Evolutionary conservation across 2,329 filamentous ascomycete species (phyloP).

Genomic region (Colletotrichum lupini): DNA sequence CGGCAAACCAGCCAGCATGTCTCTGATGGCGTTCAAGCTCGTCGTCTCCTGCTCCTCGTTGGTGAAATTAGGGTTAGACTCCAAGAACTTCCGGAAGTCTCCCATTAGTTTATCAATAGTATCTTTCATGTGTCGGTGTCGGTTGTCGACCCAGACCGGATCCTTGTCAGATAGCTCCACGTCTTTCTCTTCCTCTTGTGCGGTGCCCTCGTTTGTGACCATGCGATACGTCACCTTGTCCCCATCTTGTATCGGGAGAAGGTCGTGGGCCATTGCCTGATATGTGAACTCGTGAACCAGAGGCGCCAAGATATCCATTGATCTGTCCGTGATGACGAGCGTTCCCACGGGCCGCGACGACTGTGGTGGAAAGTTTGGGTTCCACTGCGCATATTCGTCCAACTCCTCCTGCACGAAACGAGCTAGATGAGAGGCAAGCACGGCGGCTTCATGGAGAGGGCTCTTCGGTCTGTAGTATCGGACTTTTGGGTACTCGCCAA

Average conservation of each 20-base stretch:
- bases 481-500: slow-evolving; percentile 95
- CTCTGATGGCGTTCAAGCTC: slow-evolving; percentile 90
- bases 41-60: slow-evolving; percentile 76
- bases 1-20: slow-evolving; percentile 94
- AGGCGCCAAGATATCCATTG: slow-evolving; percentile 91
- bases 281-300: slow-evolving; percentile 97
- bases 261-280: slow-evolving; percentile 96
- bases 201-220: slow-evolving; percentile 77
- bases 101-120: slow-evolving; percentile 92
- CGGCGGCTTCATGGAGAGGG: slow-evolving; percentile 85
- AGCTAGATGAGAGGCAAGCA: slow-evolving; percentile 88
- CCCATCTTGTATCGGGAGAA: slow-evolving; percentile 87
- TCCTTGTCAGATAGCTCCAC: slow-evolving; percentile 93
- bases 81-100: slow-evolving; percentile 92
- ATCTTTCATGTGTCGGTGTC: slow-evolving; percentile 97
- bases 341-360: slow-evolving; percentile 82
- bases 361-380: slow-evolving; percentile 86
- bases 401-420: slow-evolving; percentile 92
- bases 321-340: slow-evolving; percentile 88
- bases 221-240: slow-evolving; percentile 91
- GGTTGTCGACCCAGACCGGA: slow-evolving; percentile 93
- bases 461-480: slow-evolving; percentile 86
- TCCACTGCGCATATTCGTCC: slow-evolving; percentile 87
- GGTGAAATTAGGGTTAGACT: slow-evolving; percentile 92
- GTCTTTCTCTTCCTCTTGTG: slow-evolving; percentile 82